A percentile compares a stretch with the other conserved stretches of the same genome.
Conservation (phyloP, 208 protist species). For the Acanthamoeba lenticulata region DNA sequence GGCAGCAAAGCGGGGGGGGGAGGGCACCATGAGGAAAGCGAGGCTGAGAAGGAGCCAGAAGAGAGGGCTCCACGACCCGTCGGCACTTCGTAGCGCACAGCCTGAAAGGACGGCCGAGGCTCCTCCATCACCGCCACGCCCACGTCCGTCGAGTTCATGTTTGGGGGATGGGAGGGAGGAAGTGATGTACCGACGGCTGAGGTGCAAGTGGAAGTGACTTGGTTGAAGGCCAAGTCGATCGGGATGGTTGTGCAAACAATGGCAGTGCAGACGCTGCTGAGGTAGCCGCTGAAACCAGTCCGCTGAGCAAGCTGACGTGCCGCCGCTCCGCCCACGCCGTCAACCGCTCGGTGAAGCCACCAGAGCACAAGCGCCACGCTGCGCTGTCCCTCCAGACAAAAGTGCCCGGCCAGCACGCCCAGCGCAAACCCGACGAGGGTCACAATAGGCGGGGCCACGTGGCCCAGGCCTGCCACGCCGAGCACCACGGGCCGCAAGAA, state of each 20-base stretch:
- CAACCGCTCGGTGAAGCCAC: slow-evolving; percentile 9
- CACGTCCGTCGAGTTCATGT: too few species aligned
- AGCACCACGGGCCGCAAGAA: not conserved
- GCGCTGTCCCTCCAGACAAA: not conserved
- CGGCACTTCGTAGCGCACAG: not conserved
- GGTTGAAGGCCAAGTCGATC: not conserved
- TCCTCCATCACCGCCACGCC: too few species aligned
- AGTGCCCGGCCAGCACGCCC: not conserved
- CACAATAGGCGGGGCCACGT: not conserved
- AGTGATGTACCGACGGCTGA: too few species aligned
- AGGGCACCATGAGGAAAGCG: not conserved
- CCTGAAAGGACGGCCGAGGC: not conserved
- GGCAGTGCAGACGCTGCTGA: slow-evolving; percentile 62
- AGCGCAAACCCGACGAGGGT: not conserved
- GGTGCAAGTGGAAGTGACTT: not conserved
- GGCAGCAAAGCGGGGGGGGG: not conserved
- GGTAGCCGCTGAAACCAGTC: slow-evolving; percentile 62
- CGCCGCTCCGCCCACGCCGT: slow-evolving; percentile 53
- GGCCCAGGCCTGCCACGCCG: not conserved
- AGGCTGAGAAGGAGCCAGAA: not conserved
- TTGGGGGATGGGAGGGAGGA: not conserved
- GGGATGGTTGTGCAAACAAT: slow-evolving; percentile 54
- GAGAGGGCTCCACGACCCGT: not conserved
- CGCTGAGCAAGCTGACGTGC: not conserved
- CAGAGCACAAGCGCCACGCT: slow-evolving; percentile 26